Evolutionary conservation across 768 basidiomycete species (phyloP), one percentile per base, ranked within the genome.

Genomic region (Amanita thiersii): DNA sequence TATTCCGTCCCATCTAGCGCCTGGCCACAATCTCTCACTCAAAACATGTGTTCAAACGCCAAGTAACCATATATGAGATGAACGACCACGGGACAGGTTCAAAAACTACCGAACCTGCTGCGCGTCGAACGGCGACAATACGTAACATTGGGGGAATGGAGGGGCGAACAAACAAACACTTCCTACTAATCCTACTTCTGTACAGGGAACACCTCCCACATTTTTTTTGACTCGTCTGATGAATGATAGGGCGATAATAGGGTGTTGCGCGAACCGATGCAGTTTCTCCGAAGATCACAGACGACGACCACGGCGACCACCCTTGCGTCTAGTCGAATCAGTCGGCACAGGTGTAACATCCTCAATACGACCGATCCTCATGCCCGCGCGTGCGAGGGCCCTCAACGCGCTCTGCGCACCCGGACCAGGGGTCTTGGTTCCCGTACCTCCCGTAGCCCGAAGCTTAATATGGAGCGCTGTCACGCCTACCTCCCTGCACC

Each of bases 301-400:
- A 84, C 92, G 89, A 57, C 92, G 86, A 88, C 92, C 92, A 70
- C 92, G 90, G 54, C 92, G 88, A 91, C 92, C 92, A 81, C 92
- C 93, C 92, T 99, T 99, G 67, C 93, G 79, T 58, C 96, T 77
- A 53, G 96, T 99, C 46, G 84, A 92, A 64, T 99, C 96, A 35
- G 93, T 93, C 39, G 96, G 96, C 46, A 94, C 79, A 49, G 94
- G 94, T 29, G 94, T 98, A 38, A 97, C 93, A 56, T 99, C 94
- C 69, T 97, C 94, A 55, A 99, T 98, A 51, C 96, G 77, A 44
- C 96, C 96, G 52, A 99, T 97, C 51, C 86, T 73, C 91, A 99
- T 96, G 40, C 96, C 94, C 44, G 94, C 83, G 69, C 94, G 92
- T 55, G 96, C 96, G 45, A 98, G 84, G 39, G 93, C 96, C 66